Evolutionary conservation across 1,139 yeast genomes (phyloP).

Genomic region (Scheffersomyces titani): DNA sequence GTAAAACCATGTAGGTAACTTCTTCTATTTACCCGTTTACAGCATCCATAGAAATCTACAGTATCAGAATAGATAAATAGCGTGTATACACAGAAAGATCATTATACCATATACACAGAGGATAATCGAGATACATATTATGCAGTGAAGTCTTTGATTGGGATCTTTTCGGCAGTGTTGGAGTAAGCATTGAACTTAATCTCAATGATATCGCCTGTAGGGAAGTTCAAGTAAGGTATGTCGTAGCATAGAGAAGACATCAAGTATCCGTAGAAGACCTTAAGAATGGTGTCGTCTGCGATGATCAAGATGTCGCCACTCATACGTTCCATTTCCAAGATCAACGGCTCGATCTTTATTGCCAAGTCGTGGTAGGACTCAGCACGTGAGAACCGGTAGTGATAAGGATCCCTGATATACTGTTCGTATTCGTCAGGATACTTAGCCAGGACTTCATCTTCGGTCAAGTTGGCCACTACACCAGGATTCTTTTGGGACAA

Average conservation of each 20-base stretch:
- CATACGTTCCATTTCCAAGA: conserved; percentile 90
- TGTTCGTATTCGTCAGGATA: conserved; percentile 73
- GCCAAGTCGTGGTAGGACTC: conserved; percentile 97
- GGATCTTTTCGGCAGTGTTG: conserved; percentile 60
- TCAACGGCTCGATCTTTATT: conserved; percentile 87
- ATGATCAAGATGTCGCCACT: conserved; percentile 84
- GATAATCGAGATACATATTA: neutral
- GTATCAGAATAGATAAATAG: neutral
- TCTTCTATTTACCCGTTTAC: no score
- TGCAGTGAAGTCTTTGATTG: conserved; percentile 25
- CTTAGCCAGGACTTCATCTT: conserved; percentile 55
- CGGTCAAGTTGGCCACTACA: conserved; percentile 68
- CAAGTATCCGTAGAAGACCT: conserved; percentile 88
- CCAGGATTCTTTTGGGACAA: conserved; percentile 91
- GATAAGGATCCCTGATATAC: conserved; percentile 79
- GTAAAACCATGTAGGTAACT: no score
- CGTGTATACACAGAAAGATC: neutral
- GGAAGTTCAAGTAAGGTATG: conserved; percentile 76
- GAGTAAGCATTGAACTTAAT: conserved; percentile 86
- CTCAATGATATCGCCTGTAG: conserved; percentile 82
- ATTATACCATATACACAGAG: neutral
- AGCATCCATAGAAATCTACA: no score
- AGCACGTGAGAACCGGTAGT: conserved; percentile 86
- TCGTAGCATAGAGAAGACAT: conserved; percentile 90
- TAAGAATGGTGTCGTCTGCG: conserved; percentile 88